Conservation (phyloP, 495 filamentous ascomycete species). For the Aspergillus sclerotiicarbonarius region DNA sequence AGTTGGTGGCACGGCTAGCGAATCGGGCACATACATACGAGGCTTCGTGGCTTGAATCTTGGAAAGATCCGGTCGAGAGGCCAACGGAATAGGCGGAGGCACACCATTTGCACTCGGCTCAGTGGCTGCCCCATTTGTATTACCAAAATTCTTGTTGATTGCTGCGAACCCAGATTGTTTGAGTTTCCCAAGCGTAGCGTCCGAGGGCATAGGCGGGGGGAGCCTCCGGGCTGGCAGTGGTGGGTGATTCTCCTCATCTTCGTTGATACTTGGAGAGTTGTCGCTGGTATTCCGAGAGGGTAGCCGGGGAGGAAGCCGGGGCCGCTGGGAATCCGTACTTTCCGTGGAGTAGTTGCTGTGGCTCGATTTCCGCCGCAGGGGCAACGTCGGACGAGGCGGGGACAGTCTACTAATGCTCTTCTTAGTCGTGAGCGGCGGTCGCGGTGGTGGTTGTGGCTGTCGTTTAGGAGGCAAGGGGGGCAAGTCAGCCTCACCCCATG, state of each 20-base stretch:
- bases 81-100: slow-evolving; percentile 56
- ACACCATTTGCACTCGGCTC: slow-evolving; percentile 19
- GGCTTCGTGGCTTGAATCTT: slow-evolving; percentile 56
- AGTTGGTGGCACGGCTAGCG: slow-evolving; percentile 16
- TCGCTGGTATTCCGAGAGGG: slow-evolving; percentile 30
- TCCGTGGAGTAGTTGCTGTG: slow-evolving; percentile 14
- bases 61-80: slow-evolving; percentile 58
- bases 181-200: slow-evolving; percentile 29
- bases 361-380: slow-evolving; percentile 19
- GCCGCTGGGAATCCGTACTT: slow-evolving; percentile 2
- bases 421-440: slow-evolving; percentile 23
- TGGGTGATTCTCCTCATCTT: slow-evolving; percentile 16
- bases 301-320: slow-evolving; percentile 26
- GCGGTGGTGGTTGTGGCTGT: slow-evolving; percentile 23
- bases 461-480: slow-evolving; percentile 46
- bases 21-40: slow-evolving; percentile 27
- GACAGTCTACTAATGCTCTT: slow-evolving; percentile 21
- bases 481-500: slow-evolving; percentile 44
- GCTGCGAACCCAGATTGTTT: slow-evolving; percentile 38
- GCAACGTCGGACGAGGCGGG: slow-evolving; percentile 14
- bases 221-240: slow-evolving; percentile 29
- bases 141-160: slow-evolving; percentile 29
- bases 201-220: slow-evolving; percentile 35
- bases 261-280: slow-evolving; percentile 17
- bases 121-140: slow-evolving; percentile 13